Percentiles rank a stretch among this genome's conserved stretches.
Evolutionary conservation across 2,329 filamentous ascomycete genomes (phyloP).

Genomic region (Aspergillus glaucus): DNA sequence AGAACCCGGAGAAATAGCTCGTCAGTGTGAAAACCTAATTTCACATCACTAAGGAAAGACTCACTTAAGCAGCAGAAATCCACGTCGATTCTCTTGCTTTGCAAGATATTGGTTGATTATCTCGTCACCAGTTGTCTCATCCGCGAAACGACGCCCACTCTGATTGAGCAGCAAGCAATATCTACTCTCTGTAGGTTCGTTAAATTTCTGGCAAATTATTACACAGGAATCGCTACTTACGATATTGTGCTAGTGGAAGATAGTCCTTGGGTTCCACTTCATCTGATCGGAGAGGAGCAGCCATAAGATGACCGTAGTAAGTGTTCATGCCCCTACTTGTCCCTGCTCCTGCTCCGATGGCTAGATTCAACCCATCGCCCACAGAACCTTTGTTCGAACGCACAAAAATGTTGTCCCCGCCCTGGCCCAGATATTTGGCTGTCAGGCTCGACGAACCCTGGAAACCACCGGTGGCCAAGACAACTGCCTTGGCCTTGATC

Average conservation of each 20-base stretch:
- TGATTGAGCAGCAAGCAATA: slow-evolving; percentile 19
- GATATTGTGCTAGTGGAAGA: slow-evolving; percentile 20
- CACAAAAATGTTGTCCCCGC: slow-evolving; percentile 21
- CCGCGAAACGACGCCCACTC: slow-evolving; percentile 16
- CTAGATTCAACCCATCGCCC: slow-evolving; percentile 20
- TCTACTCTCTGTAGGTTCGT: slow-evolving; percentile 15
- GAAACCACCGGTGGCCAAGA: slow-evolving; percentile 22
- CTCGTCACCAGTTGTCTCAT: slow-evolving; percentile 22
- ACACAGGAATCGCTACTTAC: slow-evolving; percentile 6
- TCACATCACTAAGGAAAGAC: no score
- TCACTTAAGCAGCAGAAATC: slow-evolving; percentile 20
- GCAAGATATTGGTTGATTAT: slow-evolving; percentile 23
- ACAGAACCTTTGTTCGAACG: slow-evolving; percentile 20
- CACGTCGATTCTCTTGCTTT: slow-evolving; percentile 20
- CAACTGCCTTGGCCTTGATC: slow-evolving; percentile 14
- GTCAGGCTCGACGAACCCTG: slow-evolving; percentile 16
- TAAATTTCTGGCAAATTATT: background rate
- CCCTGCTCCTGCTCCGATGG: slow-evolving; percentile 15
- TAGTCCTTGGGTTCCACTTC: slow-evolving; percentile 19
- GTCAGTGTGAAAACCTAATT: no score
- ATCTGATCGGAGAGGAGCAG: slow-evolving; percentile 17
- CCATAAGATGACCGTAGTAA: slow-evolving; percentile 22
- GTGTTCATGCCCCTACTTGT: slow-evolving; percentile 22
- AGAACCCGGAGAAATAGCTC: no score
- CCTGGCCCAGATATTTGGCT: slow-evolving; percentile 16